These are phyloP conservation scores for Cucumis cinereus DNA, from an alignment of 306 rosid genomes.

Conservation along the genomic window DNA sequence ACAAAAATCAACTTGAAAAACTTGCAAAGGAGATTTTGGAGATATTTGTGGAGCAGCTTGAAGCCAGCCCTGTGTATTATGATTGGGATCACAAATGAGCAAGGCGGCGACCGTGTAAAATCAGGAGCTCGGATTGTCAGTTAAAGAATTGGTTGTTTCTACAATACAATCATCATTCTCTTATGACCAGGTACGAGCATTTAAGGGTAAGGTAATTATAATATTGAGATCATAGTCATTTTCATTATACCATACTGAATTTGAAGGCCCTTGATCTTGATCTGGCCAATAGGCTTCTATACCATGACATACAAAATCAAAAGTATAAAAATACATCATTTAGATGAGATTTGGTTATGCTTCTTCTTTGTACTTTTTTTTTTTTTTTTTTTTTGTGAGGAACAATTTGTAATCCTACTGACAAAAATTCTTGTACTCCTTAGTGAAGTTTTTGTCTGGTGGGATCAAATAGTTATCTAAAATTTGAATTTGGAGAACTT, in stretches of 20 bases:
- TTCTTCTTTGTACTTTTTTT: not conserved
- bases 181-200: not conserved
- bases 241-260: slow-evolving; percentile 1
- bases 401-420: not conserved
- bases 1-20: slow-evolving; percentile 26
- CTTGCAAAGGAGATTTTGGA: slow-evolving; percentile 43
- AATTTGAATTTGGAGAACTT: not conserved
- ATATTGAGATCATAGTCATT: not conserved
- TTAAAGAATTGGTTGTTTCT: not conserved
- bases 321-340: not conserved
- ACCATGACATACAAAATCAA: not conserved
- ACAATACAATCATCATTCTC: not conserved
- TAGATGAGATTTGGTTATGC: not conserved
- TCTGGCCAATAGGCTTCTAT: not conserved
- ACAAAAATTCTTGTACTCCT: not conserved
- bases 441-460: not conserved
- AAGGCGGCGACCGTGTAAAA: not conserved
- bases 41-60: slow-evolving; percentile 67
- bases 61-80: slow-evolving; percentile 58
- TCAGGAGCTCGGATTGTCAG: not conserved
- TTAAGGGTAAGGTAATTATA: not conserved
- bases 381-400: not conserved
- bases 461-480: not conserved
- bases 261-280: not conserved
- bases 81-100: slow-evolving; percentile 25